These are phyloP conservation scores for Trebouxia sp. DNA, from an alignment of 139 green algal genomes.

Conservation along the genomic window DNA sequence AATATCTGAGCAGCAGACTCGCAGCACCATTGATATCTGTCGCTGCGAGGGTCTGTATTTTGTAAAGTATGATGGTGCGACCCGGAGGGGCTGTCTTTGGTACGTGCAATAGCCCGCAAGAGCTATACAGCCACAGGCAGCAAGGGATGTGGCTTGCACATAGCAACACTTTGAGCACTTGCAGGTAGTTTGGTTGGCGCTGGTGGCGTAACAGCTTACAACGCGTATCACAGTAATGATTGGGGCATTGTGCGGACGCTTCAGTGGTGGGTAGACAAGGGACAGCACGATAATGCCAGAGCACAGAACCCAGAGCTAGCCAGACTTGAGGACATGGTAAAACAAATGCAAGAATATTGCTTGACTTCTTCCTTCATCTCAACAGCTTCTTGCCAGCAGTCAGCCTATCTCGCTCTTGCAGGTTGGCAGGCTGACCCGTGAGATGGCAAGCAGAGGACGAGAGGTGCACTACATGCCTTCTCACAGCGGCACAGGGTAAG, in stretches of 20 bases:
- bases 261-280: constrained; percentile 22
- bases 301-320: constrained; percentile 16
- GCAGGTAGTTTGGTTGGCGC: constrained; percentile 8
- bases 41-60: not conserved
- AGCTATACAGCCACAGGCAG: constrained; percentile 1
- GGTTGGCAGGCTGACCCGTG: constrained; percentile 5
- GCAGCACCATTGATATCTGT: too few relatives aligned
- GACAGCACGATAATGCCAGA: not conserved
- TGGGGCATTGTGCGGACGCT: constrained; percentile 16
- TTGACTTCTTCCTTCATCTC: not conserved
- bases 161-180: too few relatives aligned
- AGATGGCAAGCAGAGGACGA: not conserved
- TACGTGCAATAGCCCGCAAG: not conserved
- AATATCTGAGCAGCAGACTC: too few relatives aligned
- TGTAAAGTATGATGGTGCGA: not conserved
- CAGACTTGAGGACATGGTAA: constrained; percentile 18
- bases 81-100: constrained; percentile 8
- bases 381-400: too few relatives aligned
- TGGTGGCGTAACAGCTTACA: constrained; percentile 12
- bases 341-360: too few relatives aligned
- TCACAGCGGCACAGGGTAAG: not conserved
- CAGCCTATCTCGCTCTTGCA: not conserved
- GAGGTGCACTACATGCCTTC: constrained; percentile 10
- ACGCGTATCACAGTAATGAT: constrained; percentile 10
- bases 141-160: too few relatives aligned